Percentiles rank a stretch among this genome's conserved stretches.
phyloP scores from a whole-genome alignment of 257 asterid species.

The Solanum infundibuliforme region DNA sequence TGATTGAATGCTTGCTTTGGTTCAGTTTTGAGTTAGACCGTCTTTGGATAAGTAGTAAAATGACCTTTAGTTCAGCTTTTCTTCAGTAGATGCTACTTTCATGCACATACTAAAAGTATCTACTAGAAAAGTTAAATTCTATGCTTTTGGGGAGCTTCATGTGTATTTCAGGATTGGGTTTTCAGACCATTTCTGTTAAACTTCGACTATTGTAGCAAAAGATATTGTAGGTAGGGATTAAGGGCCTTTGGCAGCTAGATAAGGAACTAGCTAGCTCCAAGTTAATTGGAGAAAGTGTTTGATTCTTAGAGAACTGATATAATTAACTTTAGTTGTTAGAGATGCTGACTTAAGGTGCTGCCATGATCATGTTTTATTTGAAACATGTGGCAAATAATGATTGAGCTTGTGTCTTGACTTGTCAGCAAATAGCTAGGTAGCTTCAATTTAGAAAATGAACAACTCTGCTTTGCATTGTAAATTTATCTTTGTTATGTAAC shows the following conservation, averaged over 20 bases:
- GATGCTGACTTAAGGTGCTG: background rate
- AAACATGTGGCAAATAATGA: background rate
- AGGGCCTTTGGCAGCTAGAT: background rate
- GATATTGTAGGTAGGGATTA: background rate
- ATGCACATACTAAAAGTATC: background rate
- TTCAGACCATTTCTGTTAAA: background rate
- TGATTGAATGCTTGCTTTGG: background rate
- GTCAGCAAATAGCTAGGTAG: background rate
- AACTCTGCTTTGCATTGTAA: background rate
- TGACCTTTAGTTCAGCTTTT: background rate
- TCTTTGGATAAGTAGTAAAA: background rate
- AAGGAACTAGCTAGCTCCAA: background rate
- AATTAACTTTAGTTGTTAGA: background rate
- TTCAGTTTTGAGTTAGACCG: background rate
- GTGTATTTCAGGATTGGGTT: background rate
- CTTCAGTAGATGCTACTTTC: background rate
- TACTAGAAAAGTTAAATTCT: background rate
- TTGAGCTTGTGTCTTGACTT: background rate
- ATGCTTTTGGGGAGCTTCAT: background rate
- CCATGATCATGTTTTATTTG: background rate
- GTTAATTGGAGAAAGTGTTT: background rate
- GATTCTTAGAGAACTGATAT: background rate
- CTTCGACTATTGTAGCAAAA: background rate
- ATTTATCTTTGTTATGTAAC: background rate
- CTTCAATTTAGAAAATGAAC: background rate